Evolutionary conservation across 2,329 filamentous ascomycete genomes (phyloP), one percentile per base, ranked within the genome.

Genomic region (Ascochyta rabiei): DNA sequence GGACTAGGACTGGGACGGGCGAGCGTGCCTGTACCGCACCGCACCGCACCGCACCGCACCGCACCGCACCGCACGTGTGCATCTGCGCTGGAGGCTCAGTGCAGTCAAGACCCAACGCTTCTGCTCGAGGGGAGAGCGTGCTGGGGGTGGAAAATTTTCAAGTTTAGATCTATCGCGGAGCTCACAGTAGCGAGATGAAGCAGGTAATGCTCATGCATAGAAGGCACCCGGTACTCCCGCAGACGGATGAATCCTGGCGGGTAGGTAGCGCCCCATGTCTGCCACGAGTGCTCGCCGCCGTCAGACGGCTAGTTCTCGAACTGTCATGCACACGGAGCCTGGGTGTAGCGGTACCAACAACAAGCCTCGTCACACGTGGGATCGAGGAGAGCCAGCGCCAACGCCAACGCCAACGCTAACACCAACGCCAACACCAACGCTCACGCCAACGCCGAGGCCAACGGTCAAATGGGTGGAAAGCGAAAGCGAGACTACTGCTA

Each of bases 221-320:
- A 53, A 57, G 41, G 38, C 30, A 53, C 41, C 56, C 4, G 37
- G 48, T 59, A 39, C 39, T 47, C 37, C 26, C 43, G 50, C 50
- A 50, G 48, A 41, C 54, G 54, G 59, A 53, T 62, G 21, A 46
- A 55, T 42, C 35, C 61, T 66, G 60, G 64, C 61, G 54, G 60
- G 57, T 60, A 59, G 49, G 49, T 42, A 59, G 59, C 61, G 64
- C 61, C 63, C 67, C 63, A 59, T 48, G 50, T 56, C 58, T 59
- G 56, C 51, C 55, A 54, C 48, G 52, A 50, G 40, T 57, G 33
- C 33, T 62, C 57, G 59, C 53, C 56, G 57, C 56, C 59, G 48
- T 60, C 58, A 59, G 62, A 64, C 61, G 56, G 62, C 56, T 59
- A 56, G 55, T 53, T 48, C 53, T 57, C 49, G 45, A 59, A 48